These are phyloP conservation scores for Cenchrus purpureus DNA, from an alignment of 176 grass and related monocot species.

Conservation along the genomic window DNA sequence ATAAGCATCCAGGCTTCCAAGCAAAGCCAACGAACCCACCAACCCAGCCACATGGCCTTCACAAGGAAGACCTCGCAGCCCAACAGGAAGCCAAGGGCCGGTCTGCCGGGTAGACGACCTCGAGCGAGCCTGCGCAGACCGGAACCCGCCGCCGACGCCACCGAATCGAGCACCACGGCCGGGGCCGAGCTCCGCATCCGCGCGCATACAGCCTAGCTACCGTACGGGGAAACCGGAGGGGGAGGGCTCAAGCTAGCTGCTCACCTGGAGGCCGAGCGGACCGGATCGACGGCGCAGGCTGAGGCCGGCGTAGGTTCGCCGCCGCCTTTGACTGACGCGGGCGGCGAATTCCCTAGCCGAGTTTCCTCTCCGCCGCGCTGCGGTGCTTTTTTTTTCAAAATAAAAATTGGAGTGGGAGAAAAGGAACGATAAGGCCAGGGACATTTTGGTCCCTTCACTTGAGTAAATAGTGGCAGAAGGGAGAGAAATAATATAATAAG, in stretches of 20 bases:
- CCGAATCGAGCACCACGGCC: neutral
- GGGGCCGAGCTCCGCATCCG: neutral
- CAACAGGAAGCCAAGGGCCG: neutral
- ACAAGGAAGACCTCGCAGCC: neutral
- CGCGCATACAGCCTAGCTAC: neutral
- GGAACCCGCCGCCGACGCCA: neutral
- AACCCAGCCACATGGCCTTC: neutral
- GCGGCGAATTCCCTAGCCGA: slow-evolving; percentile 2
- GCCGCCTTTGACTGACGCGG: slow-evolving; percentile 26
- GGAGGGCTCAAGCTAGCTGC: neutral
- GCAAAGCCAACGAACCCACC: neutral
- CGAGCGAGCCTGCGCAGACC: neutral
- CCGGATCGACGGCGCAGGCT: neutral
- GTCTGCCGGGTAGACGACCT: neutral
- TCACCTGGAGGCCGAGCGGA: slow-evolving; percentile 28
- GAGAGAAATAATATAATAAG: no score
- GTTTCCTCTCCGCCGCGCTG: neutral
- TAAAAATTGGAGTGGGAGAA: neutral
- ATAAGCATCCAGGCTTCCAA: neutral
- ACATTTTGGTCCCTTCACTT: no score
- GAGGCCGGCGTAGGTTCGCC: neutral
- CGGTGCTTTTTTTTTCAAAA: neutral
- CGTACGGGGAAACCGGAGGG: neutral
- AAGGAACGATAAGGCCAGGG: no score
- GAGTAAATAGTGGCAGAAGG: no score